Base-by-base conservation (phyloP, 225 moss, liverwort and hornwort genomes). In the Asterella californica region DNA sequence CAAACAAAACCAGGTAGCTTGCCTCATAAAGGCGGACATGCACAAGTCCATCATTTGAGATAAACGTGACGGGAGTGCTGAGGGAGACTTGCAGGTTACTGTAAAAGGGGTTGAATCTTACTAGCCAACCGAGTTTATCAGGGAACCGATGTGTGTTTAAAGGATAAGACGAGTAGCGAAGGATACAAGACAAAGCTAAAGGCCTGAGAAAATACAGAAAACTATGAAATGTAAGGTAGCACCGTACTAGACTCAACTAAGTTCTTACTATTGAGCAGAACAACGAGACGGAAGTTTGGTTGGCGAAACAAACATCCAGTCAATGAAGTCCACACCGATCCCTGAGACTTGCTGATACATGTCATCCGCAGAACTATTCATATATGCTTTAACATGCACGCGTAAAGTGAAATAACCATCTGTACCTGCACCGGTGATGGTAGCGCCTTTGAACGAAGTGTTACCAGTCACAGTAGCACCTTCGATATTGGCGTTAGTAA, bases 401-500 rank as follows among this genome's bases (percentile, higher is more conserved):
- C 10, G 38, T n/a, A 70, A 70, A 57, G 57, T 15, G 57, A 57
- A 57, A 18, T 11, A 47, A 47, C 47, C 9, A 48, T 48, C 25
- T 42, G n/a, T 75, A 97, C 97, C 94, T 79, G 97, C 99, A 67
- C 99, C 99, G 45, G 93, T 95, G 79, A 99, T 99, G 37, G 90
- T 87, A 15, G 95, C 79, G 67, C 90, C 90, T 78, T 93, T 95
- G 72, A 95, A 93, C 46, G 95, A 99, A 25, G 99, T 99, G 86
- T 99, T 99, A n/a, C 99, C 99, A 14, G 95, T 99, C 36, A 99
- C 99, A 82, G 90, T 86, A 19, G 99, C 95, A 77, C 99, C 99
- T 81, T 99, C 99, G 86, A 99, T 83, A 80, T 79, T 90, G 75
- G 99, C 99, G 83, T 99, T 99, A 14, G 93, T 93, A 88, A 99